Conservation (phyloP, 2,329 filamentous ascomycete genomes). For the Pseudocercospora macadamiae region DNA sequence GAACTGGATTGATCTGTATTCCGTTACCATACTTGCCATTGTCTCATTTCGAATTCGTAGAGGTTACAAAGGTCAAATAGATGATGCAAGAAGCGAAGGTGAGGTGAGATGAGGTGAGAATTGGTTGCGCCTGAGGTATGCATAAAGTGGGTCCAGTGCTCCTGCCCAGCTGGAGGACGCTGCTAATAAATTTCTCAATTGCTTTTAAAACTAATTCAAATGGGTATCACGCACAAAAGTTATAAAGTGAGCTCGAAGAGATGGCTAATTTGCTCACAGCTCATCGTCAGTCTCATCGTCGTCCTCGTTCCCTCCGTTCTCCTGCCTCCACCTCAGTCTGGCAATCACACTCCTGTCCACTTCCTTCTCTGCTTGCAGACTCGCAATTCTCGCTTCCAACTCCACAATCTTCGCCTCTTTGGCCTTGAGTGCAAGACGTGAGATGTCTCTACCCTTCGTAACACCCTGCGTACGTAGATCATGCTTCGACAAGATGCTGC, state of each 20-base stretch:
- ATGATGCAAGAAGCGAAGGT: too few relatives aligned
- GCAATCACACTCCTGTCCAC: constrained; percentile 56
- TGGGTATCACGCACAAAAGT: not conserved
- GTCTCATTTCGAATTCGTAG: too few relatives aligned
- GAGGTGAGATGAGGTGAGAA: too few relatives aligned
- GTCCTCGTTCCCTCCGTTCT: constrained; percentile 7
- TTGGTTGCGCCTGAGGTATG: too few relatives aligned
- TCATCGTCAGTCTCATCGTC: constrained; percentile 18
- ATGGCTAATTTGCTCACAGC: not conserved
- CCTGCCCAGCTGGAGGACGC: too few relatives aligned
- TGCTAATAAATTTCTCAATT: not conserved
- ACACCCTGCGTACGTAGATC: constrained; percentile 64
- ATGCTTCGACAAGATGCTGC: constrained; percentile 56
- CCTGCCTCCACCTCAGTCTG: constrained; percentile 40
- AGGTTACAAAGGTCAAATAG: too few relatives aligned
- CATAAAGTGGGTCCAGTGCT: too few relatives aligned
- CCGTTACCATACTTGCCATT: too few relatives aligned
- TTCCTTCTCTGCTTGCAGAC: constrained; percentile 59
- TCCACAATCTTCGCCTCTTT: constrained; percentile 68
- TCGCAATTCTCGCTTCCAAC: constrained; percentile 66
- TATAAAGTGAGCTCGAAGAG: too few relatives aligned
- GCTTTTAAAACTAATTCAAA: not conserved
- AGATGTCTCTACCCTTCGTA: constrained; percentile 66
- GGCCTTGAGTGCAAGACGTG: constrained; percentile 62
- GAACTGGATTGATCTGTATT: too few relatives aligned